Evolutionary conservation across 345 rosid species (phyloP).

Genomic region (Combretum micranthum): DNA sequence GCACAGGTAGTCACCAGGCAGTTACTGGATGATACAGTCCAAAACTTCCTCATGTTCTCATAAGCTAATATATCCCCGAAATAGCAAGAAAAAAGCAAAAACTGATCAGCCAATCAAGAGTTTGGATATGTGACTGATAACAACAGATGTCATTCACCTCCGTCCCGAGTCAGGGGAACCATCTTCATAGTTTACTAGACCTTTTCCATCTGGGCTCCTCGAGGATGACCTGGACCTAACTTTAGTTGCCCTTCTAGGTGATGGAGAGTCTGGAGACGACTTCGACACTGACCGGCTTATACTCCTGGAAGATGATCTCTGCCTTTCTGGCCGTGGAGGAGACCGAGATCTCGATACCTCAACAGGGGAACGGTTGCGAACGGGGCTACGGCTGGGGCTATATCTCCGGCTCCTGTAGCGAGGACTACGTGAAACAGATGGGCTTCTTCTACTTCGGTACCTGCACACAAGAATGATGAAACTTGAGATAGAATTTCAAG

Average conservation of each 20-base stretch:
- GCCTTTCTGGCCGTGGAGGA: slow-evolving; percentile 33
- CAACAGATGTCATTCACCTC: slow-evolving; percentile 18
- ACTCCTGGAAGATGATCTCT: slow-evolving; percentile 51
- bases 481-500: too few relatives aligned
- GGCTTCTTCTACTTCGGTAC: slow-evolving; percentile 72
- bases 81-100: too few relatives aligned
- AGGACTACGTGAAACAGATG: slow-evolving; percentile 56
- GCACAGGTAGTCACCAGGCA: too few relatives aligned
- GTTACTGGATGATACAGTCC: too few relatives aligned
- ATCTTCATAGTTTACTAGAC: slow-evolving; percentile 76
- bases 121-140: not conserved
- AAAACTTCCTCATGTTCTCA: too few relatives aligned
- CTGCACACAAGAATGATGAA: slow-evolving; percentile 17
- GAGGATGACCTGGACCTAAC: slow-evolving; percentile 61
- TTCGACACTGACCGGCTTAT: slow-evolving; percentile 47
- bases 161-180: slow-evolving; percentile 47
- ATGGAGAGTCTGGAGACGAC: slow-evolving; percentile 47
- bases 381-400: slow-evolving; percentile 52
- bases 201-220: slow-evolving; percentile 43
- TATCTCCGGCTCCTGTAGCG: slow-evolving; percentile 43
- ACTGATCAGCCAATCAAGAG: too few relatives aligned
- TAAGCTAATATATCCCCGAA: too few relatives aligned
- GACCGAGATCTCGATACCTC: slow-evolving; percentile 27
- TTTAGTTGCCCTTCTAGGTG: slow-evolving; percentile 46
- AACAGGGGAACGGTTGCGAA: slow-evolving; percentile 55